These are phyloP conservation scores for Ustilago xerochloae DNA, from an alignment of 1,284 basidiomycete species.

Conservation along the genomic window DNA sequence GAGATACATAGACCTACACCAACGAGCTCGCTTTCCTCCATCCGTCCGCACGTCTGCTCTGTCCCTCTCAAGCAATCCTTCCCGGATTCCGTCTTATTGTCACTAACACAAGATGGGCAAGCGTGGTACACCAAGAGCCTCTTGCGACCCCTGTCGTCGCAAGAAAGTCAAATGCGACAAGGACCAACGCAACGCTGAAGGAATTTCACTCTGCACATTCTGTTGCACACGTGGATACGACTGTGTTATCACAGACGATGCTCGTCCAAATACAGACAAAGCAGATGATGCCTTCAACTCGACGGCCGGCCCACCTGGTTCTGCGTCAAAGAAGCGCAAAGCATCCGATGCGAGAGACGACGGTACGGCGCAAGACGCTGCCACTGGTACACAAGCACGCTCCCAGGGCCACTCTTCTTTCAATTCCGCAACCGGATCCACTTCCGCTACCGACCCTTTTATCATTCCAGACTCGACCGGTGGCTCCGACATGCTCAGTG, in stretches of 20 bases:
- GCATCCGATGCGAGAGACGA: slow-evolving; percentile 8
- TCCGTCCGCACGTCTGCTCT: neutral
- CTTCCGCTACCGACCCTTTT: slow-evolving; percentile 8
- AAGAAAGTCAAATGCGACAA: slow-evolving; percentile 53
- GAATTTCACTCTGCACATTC: slow-evolving; percentile 40
- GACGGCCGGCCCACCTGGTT: neutral
- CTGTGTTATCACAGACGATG: slow-evolving; percentile 45
- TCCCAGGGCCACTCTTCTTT: neutral
- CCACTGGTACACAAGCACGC: neutral
- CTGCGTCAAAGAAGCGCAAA: slow-evolving; percentile 26
- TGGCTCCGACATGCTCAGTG: slow-evolving; percentile 28
- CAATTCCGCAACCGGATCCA: neutral
- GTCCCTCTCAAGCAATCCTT: neutral
- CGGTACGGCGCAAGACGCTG: neutral
- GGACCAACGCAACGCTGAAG: slow-evolving; percentile 42
- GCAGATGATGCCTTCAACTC: slow-evolving; percentile 9
- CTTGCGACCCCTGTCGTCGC: slow-evolving; percentile 51
- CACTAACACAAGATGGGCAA: slow-evolving; percentile 29
- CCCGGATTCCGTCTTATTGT: too few relatives aligned
- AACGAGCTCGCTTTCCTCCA: neutral
- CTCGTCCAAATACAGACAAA: slow-evolving; percentile 12
- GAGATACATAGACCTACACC: neutral
- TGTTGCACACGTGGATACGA: slow-evolving; percentile 33
- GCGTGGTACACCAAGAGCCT: slow-evolving; percentile 42
- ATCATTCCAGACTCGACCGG: slow-evolving; percentile 4